Conservation (phyloP, 2,329 filamentous ascomycete genomes). For the Meredithiella fracta region DNA sequence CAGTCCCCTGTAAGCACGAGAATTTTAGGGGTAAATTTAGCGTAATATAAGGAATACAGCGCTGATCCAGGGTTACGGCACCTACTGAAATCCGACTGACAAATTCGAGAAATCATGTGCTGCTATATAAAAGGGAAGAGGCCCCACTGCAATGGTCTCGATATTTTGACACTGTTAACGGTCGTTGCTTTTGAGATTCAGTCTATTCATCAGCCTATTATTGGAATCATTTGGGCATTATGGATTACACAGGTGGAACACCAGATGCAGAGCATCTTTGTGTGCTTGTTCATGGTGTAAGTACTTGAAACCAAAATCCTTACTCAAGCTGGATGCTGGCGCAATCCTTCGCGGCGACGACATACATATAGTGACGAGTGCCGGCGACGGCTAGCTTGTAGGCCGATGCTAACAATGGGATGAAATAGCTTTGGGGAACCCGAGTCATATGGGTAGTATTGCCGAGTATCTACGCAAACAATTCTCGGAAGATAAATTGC, state of each 20-base stretch:
- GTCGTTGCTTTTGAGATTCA: constrained; percentile 3
- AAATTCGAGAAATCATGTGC: neutral
- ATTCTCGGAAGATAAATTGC: constrained; percentile 44
- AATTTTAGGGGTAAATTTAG: too few species aligned
- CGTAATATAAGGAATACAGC: too few species aligned
- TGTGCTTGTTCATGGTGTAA: constrained; percentile 61
- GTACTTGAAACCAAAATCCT: constrained; percentile 17
- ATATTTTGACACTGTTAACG: neutral
- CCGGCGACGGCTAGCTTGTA: neutral
- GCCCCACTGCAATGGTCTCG: neutral
- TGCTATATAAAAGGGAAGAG: neutral
- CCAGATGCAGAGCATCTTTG: constrained; percentile 51
- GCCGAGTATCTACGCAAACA: constrained; percentile 46
- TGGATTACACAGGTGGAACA: constrained; percentile 33
- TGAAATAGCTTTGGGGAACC: constrained; percentile 55
- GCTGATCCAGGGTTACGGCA: too few species aligned
- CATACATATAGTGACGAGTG: too few species aligned
- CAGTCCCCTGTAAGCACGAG: too few species aligned
- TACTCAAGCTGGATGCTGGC: neutral
- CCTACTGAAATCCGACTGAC: neutral
- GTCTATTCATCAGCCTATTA: constrained; percentile 1
- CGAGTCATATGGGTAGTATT: constrained; percentile 52
- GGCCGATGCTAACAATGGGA: constrained; percentile 15
- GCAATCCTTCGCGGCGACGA: neutral
- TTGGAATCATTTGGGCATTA: neutral